Base-by-base conservation (phyloP, 768 basidiomycete species). In the Pholiota conissans region DNA sequence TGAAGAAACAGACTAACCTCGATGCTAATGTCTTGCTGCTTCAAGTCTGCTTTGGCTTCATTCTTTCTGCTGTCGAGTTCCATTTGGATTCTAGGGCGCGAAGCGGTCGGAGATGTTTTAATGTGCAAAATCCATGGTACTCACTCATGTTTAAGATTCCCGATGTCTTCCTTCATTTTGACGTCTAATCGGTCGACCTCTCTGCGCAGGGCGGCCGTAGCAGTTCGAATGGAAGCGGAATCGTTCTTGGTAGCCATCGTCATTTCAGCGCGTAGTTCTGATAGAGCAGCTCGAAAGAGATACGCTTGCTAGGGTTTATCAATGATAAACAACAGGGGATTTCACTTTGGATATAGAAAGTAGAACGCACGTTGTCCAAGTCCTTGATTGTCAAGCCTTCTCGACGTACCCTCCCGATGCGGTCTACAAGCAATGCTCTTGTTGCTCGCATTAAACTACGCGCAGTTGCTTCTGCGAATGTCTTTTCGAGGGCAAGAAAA, bases 51-150 rank as follows among this genome's bases (percentile, higher is more conserved):
- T 67, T 87, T 89, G 13, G 87, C 84, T 69, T 98, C 97, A 62
- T 90, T 93, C 77, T 95, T 98, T 56, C 96, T 82, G 60, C 87
- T 94, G 66, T 96, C 93, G 58, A 98, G 79, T 55, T 99, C 97
- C 87, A 98, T 94, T 72, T 98, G 95, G 50, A 95, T 92, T 67
- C 95, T 97, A 40, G n/a, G 49, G 42, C 50, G 13, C 27, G 14
- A 51, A 47, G 52, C 47, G 57, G 11, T 52, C 20, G 16, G 26
- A 42, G 50, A 55, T 27, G 22, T 40, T 9, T 29, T 37, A 35
- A 42, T 52, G 39, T n/a, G 32, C 58, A 37, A 42, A 22, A 28
- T 5, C 3, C 29, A 8, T 29, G 35, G 40, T 46, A 84, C 89
- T 55, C 63, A 96, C 95, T 98, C 95, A 67, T 98, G 95, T 72